phyloP scores from a whole-genome alignment of 768 basidiomycete genomes.

The Boletus huronensis region DNA sequence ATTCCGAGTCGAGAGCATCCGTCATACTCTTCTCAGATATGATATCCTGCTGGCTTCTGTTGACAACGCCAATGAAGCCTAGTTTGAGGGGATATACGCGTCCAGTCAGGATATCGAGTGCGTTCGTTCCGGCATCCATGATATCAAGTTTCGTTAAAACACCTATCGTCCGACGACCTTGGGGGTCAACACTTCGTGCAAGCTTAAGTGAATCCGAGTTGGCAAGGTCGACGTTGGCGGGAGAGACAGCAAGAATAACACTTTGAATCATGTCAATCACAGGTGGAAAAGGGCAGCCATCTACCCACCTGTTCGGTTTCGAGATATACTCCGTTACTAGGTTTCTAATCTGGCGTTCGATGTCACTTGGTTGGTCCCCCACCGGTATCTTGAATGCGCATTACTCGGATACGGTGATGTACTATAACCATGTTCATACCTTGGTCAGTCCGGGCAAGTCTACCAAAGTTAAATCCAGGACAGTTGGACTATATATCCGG shows the following conservation, averaged over 20 bases:
- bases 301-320: constrained; percentile 85
- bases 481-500: constrained; percentile 93
- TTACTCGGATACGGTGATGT: neutral
- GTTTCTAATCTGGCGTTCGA: constrained; percentile 92
- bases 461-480: constrained; percentile 92
- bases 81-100: constrained; percentile 97
- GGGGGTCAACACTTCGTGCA: constrained; percentile 91
- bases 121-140: constrained; percentile 99
- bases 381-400: constrained; percentile 69
- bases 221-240: constrained; percentile 97
- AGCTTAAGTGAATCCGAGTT: constrained; percentile 98
- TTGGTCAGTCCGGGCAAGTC: constrained; percentile 97
- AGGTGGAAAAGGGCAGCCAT: neutral
- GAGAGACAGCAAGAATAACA: constrained; percentile 94
- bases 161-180: constrained; percentile 94
- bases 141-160: constrained; percentile 96
- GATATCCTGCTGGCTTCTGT: constrained; percentile 97
- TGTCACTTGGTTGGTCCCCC: constrained; percentile 96
- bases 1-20: constrained; percentile 81
- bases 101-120: constrained; percentile 91
- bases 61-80: constrained; percentile 97
- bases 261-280: constrained; percentile 38
- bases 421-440: constrained; percentile 42
- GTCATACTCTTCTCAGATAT: constrained; percentile 80
- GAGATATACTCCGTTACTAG: constrained; percentile 95